These are phyloP conservation scores for Zymoseptoria crescenta DNA, from an alignment of 2,329 filamentous ascomycete genomes.

Conservation along the genomic window DNA sequence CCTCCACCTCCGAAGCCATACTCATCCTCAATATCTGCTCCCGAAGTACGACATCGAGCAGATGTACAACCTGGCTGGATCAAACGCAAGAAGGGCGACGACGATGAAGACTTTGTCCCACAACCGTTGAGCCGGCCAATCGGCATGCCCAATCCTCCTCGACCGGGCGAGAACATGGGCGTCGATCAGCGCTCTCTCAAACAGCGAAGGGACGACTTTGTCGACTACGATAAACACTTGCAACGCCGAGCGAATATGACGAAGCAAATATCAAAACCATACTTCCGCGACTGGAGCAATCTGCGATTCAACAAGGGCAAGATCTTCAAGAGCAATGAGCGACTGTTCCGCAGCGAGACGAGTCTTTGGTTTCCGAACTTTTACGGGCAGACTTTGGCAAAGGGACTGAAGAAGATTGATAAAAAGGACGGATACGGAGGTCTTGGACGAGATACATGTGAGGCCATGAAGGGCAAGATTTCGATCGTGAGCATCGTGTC, in stretches of 20 bases:
- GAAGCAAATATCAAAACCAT: slow-evolving; percentile 71
- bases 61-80: slow-evolving; percentile 16
- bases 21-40: slow-evolving; percentile 8
- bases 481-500: slow-evolving; percentile 71
- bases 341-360: slow-evolving; percentile 73
- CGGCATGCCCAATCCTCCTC: slow-evolving; percentile 67
- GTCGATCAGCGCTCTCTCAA: slow-evolving; percentile 58
- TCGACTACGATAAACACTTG: slow-evolving; percentile 78
- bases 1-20: slow-evolving; percentile 7
- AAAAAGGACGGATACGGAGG: slow-evolving; percentile 35
- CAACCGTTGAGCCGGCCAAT: slow-evolving; percentile 63
- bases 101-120: slow-evolving; percentile 41
- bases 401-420: slow-evolving; percentile 60
- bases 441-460: slow-evolving; percentile 60
- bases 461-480: slow-evolving; percentile 62
- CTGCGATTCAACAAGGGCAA: slow-evolving; percentile 78
- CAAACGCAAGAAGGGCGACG: slow-evolving; percentile 18
- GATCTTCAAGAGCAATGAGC: slow-evolving; percentile 75
- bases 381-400: slow-evolving; percentile 65
- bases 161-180: slow-evolving; percentile 73
- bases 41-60: slow-evolving; percentile 9
- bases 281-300: slow-evolving; percentile 93
- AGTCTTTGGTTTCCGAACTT: slow-evolving; percentile 94
- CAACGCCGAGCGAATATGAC: slow-evolving; percentile 67
- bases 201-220: slow-evolving; percentile 70